Conservation (phyloP, 2,329 filamentous ascomycete genomes). For the Xylaria digitata region DNA sequence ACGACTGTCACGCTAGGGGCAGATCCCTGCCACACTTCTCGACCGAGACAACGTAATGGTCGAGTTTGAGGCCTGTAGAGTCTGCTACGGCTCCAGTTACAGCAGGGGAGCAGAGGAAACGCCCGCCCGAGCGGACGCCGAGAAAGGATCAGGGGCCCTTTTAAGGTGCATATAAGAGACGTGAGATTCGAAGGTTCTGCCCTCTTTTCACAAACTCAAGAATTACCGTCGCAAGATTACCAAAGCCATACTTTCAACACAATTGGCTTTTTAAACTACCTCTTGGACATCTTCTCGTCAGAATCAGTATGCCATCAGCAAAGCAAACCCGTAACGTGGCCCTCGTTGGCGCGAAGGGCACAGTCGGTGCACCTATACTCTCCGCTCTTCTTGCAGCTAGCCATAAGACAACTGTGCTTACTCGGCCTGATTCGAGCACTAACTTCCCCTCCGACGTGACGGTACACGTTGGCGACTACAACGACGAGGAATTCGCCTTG, state of each 20-base stretch:
- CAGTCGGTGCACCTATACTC: slow-evolving; percentile 47
- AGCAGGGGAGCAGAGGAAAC: neutral
- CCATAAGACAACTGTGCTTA: slow-evolving; percentile 50
- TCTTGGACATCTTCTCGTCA: neutral
- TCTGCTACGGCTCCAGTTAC: neutral
- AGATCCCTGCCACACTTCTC: neutral
- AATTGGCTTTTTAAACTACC: neutral
- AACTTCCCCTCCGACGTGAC: slow-evolving; percentile 39
- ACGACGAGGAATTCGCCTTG: slow-evolving; percentile 45
- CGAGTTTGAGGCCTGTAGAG: neutral
- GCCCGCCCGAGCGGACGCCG: slow-evolving; percentile 28
- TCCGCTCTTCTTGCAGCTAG: slow-evolving; percentile 45
- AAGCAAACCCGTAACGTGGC: slow-evolving; percentile 40
- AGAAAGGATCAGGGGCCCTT: neutral
- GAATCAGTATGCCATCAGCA: slow-evolving; percentile 32
- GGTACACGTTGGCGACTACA: slow-evolving; percentile 41
- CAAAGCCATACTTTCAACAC: neutral
- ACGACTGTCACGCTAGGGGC: neutral
- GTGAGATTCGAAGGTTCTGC: neutral
- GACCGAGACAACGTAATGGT: neutral
- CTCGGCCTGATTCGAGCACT: slow-evolving; percentile 45
- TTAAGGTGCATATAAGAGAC: slow-evolving; percentile 18
- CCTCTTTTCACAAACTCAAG: neutral
- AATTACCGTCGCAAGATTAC: neutral
- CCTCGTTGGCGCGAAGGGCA: slow-evolving; percentile 47